A percentile compares a stretch with the other conserved stretches of the same genome.
Conservation (phyloP, 495 filamentous ascomycete genomes). For the Podospora pseudocomata region DNA sequence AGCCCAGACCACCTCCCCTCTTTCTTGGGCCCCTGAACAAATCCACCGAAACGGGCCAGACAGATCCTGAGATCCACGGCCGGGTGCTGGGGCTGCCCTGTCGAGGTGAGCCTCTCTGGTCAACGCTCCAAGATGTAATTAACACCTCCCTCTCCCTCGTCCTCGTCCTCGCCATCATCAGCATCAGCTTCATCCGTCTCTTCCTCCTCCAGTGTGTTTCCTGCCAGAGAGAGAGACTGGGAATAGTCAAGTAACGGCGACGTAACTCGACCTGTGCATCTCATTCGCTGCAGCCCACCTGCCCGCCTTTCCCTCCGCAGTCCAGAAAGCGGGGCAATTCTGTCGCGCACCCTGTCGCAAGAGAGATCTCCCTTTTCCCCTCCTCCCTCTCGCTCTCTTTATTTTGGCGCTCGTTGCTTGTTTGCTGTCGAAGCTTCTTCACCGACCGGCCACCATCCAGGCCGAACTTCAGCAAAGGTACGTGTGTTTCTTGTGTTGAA, state of each 20-base stretch:
- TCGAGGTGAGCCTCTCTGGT: neutral
- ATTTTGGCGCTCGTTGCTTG: neutral
- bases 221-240: neutral
- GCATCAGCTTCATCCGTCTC: neutral
- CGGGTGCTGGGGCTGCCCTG: conserved; percentile 1
- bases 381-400: conserved; percentile 4
- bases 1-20: neutral
- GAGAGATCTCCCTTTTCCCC: conserved; percentile 1
- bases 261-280: conserved; percentile 2
- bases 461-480: neutral
- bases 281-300: conserved; percentile 8
- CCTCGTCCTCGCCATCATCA: neutral
- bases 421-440: neutral
- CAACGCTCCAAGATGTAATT: neutral
- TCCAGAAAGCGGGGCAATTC: conserved; percentile 21
- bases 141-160: neutral
- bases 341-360: conserved; percentile 12
- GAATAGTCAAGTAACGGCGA: conserved; percentile 2
- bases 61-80: neutral
- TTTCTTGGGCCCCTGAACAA: neutral
- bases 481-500: neutral
- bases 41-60: conserved; percentile 4
- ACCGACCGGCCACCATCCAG: neutral
- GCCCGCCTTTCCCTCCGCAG: conserved; percentile 6
- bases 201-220: conserved; percentile 3